Evolutionary conservation across 1,284 basidiomycete genomes (phyloP).

Genomic region (Chiua sp.): DNA sequence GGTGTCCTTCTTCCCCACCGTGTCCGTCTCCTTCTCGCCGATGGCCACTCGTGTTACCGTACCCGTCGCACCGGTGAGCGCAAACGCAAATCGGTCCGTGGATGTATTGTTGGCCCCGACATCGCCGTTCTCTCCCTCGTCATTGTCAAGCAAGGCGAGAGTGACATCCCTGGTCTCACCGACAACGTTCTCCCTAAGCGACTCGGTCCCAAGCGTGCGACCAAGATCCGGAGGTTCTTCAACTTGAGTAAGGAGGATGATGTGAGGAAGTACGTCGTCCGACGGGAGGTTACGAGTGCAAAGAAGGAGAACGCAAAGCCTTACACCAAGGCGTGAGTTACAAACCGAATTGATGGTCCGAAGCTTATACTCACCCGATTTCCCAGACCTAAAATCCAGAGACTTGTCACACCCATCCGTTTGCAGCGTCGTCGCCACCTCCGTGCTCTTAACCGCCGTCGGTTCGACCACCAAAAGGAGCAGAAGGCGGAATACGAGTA

Average conservation of each 20-base stretch:
- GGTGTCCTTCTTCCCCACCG: constrained; percentile 96
- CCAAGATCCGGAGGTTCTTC: constrained; percentile 98
- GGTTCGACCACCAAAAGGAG: constrained; percentile 92
- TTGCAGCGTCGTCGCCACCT: constrained; percentile 98
- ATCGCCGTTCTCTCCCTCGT: constrained; percentile 95
- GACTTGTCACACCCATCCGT: constrained; percentile 92
- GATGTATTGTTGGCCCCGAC: constrained; percentile 97
- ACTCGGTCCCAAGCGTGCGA: constrained; percentile 94
- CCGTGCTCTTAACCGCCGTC: constrained; percentile 87
- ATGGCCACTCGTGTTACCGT: constrained; percentile 99
- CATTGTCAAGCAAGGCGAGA: constrained; percentile 97
- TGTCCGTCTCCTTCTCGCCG: constrained; percentile 92
- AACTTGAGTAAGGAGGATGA: constrained; percentile 98
- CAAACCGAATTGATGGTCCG: background rate
- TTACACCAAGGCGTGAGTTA: constrained; percentile 95
- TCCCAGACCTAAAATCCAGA: constrained; percentile 83
- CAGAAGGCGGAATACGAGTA: constrained; percentile 93
- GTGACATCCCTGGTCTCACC: constrained; percentile 92
- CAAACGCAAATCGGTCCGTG: constrained; percentile 98
- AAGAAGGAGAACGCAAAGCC: constrained; percentile 96
- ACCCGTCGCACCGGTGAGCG: constrained; percentile 93
- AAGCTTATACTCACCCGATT: constrained; percentile 3
- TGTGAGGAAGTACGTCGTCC: constrained; percentile 96
- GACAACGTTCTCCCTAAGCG: constrained; percentile 95
- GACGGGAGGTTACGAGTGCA: constrained; percentile 86